phyloP scores from a whole-genome alignment of 2,329 filamentous ascomycete genomes.

The Botrytis deweyae region DNA sequence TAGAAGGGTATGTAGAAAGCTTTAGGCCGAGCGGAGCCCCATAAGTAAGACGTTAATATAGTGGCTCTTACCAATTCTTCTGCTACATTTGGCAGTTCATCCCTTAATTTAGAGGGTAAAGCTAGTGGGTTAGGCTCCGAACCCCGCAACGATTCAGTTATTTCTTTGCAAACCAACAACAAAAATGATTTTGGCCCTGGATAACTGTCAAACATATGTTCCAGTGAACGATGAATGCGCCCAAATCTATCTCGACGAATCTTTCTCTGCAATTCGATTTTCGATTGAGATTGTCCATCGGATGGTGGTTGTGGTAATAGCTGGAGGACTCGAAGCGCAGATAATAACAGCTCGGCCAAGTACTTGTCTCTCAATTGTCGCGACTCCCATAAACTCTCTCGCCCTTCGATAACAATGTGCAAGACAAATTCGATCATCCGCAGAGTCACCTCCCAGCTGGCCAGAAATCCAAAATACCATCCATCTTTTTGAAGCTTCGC shows the following conservation, averaged over 20 bases:
- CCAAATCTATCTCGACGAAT: slow-evolving; percentile 44
- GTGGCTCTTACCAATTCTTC: slow-evolving; percentile 40
- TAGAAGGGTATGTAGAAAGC: background rate
- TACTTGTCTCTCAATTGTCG: slow-evolving; percentile 41
- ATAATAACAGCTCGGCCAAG: slow-evolving; percentile 42
- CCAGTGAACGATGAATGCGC: slow-evolving; percentile 42
- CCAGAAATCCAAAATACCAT: slow-evolving; percentile 43
- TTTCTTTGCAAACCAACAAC: slow-evolving; percentile 43
- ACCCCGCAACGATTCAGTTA: slow-evolving; percentile 40
- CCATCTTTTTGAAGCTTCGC: slow-evolving; percentile 40
- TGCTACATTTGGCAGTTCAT: slow-evolving; percentile 42
- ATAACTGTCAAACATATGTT: slow-evolving; percentile 44
- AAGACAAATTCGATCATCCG: slow-evolving; percentile 44
- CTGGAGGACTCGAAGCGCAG: slow-evolving; percentile 42
- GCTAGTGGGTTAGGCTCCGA: slow-evolving; percentile 41
- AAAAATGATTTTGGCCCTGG: slow-evolving; percentile 43
- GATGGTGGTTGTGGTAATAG: slow-evolving; percentile 43
- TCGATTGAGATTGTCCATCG: slow-evolving; percentile 24
- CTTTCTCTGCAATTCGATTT: slow-evolving; percentile 36
- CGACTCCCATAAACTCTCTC: slow-evolving; percentile 33
- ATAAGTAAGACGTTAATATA: background rate
- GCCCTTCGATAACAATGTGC: slow-evolving; percentile 36
- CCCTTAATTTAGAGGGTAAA: slow-evolving; percentile 40
- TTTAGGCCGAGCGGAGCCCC: background rate
- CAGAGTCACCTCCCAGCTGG: slow-evolving; percentile 44